Conservation (phyloP, 83 land plant genomes). For the Thuja plicata region DNA sequence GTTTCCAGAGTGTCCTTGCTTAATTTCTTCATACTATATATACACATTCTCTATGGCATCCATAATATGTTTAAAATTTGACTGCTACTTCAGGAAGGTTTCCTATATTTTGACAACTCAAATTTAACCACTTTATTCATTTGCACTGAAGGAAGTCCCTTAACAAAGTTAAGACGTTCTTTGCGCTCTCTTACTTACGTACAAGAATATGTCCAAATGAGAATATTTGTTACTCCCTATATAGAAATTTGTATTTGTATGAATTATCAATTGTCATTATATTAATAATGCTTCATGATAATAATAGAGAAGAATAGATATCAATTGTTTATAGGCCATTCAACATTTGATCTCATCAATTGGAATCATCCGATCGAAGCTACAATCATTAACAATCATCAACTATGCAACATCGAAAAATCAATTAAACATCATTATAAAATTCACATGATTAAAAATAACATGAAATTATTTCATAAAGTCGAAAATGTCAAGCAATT, state of each 20-base stretch:
- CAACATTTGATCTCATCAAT: no score
- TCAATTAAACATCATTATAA: no score
- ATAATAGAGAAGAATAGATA: no score
- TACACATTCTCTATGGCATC: neutral
- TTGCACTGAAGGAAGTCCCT: neutral
- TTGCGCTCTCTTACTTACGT: neutral
- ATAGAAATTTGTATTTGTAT: neutral
- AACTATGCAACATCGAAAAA: no score
- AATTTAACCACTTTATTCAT: neutral
- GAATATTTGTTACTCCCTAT: neutral
- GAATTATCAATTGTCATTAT: no score
- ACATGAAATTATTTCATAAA: no score
- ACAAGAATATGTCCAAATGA: neutral
- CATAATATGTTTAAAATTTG: neutral
- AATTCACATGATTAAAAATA: no score
- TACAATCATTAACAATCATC: no score
- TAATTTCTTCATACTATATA: neutral
- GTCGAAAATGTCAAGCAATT: no score
- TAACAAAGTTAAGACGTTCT: neutral
- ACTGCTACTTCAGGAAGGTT: neutral
- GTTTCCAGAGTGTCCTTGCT: neutral
- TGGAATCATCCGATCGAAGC: no score
- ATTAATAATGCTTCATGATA: no score
- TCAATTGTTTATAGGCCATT: no score
- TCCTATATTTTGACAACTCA: neutral